Base-by-base conservation (phyloP, 371 early-diverging fungal species). In the Lichtheimia ramosa region DNA sequence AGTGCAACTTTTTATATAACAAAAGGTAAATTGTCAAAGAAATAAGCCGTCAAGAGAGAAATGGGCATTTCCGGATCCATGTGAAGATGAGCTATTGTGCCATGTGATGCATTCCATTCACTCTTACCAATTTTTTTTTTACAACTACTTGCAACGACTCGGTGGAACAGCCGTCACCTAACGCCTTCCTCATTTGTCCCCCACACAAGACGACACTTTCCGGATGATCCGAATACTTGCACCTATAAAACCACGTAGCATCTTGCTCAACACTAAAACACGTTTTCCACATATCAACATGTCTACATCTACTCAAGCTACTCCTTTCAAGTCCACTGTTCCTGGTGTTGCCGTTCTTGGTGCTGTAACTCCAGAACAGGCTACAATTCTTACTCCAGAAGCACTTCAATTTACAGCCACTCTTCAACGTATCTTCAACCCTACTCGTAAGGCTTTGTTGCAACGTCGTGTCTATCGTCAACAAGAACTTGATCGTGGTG, bases 371-470 rank as follows among this genome's bases (percentile, higher is more conserved):
- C 64, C 71, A n/a, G 63, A 70, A 12, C 83, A 89, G 53, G 82
- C 83, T 48, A 74, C 85, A 63, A 89, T 95, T 64, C 88, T 96
- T 57, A 79, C 91, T 14, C 85, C 86, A 24, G 88, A 85, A 65
- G 93, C 95, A 7, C 82, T 93, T 41, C 68, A 79, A 51, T 96
- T 96, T 69, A 71, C 93, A 41, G 93, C 93, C 51, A 85, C 82
- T 52, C 84, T 96, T 51, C 93, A 96, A 70, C 87, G 95, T 54
- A 69, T 87, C 63, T 96, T 95, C 86, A 94, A 96, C 74, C 66
- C 80, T 25, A 90, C 89, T 43, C 92, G 97, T 71, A 89, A 90
- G 83, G 66, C 79, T 40, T 83, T 96, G 51, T 74, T 96, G 56
- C 81, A 84, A 55, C 79, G 75, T 34, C 89, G 97, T 59, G 82